Conservation (phyloP, 148 eudicot species). For the Fagopyrum esculentum region DNA sequence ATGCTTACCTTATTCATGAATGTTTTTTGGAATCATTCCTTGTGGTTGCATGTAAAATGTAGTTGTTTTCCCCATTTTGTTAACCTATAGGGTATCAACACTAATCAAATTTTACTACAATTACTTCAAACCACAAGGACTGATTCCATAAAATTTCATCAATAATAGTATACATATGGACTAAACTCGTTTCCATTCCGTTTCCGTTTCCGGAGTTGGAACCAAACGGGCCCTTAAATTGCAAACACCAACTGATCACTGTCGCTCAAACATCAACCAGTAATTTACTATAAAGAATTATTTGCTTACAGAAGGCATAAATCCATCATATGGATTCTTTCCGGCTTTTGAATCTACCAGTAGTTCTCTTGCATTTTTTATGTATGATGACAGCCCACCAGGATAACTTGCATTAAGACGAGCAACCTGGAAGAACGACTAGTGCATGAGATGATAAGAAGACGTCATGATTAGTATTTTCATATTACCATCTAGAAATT, state of each 20-base stretch:
- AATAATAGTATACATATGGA: no score
- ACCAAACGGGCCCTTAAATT: no score
- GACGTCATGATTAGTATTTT: not conserved
- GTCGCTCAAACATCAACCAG: not conserved
- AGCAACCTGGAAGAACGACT: constrained; percentile 42
- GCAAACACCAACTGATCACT: not conserved
- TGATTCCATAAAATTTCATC: no score
- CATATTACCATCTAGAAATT: not conserved
- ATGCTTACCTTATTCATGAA: no score
- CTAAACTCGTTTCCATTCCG: no score
- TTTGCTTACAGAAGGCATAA: constrained; percentile 80
- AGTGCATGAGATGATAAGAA: not conserved
- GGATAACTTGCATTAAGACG: constrained; percentile 78
- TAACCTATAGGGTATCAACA: no score
- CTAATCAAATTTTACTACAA: no score
- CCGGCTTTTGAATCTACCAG: constrained; percentile 89
- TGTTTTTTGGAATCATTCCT: no score
- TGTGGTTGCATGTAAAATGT: no score
- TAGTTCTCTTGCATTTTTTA: constrained; percentile 71
- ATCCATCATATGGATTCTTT: constrained; percentile 89
- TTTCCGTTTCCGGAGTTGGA: no score
- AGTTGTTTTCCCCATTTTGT: no score
- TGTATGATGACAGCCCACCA: constrained; percentile 73
- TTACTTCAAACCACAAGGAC: no score
- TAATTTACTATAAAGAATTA: not conserved